Evolutionary conservation across 2,329 filamentous ascomycete genomes (phyloP), one percentile per base, ranked within the genome.

Genomic region (Pyricularia pennisetigena): DNA sequence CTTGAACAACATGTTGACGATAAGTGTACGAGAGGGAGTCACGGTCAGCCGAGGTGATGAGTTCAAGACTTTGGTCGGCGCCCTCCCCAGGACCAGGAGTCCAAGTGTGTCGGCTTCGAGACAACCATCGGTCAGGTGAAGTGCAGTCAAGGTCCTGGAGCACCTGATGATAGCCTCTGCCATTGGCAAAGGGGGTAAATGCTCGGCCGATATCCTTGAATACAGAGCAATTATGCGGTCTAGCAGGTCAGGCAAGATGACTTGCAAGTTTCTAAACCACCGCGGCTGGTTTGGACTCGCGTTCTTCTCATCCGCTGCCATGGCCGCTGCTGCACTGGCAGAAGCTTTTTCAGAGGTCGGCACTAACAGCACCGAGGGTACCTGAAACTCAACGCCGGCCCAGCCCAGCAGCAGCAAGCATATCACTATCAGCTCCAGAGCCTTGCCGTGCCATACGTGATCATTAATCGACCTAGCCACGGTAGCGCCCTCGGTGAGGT

Each of bases 371-470:
- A 89, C 78, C 10, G 80, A 77, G 2, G 87, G 87, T n/a, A 95
- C 85, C 73, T 89, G 85, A 73, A 98, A 98, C 74, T 95, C 91
- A 73, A 94, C 83, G 4, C 89, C 90, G 49, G 90, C 86, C 91
- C 93, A 97, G 32, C 89, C 91, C 70, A 97, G 87, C 73, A 98
- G 86, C 59, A 98, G 75, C 72, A 98, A 84, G 74, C 90, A 93
- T 29, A 97, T 84, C 64, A 95, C 81, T 70, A 97, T 92, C 30
- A 94, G 88, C 76, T 99, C 96, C 24, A 99, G 82, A 0, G 93
- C 94, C 78, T 98, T 98, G 23, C 92, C 95, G 79, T 97, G 93
- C 94, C 95, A 99, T n/a, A 98, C 78, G 78, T 97, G 92, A 78
- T 99, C 95, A 73, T 93, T 94, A 69, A 91, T 86, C 54, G 88